Evolutionary conservation across 306 rosid genomes (phyloP), one percentile per base, ranked within the genome.

Genomic region (Prunus armeniaca): DNA sequence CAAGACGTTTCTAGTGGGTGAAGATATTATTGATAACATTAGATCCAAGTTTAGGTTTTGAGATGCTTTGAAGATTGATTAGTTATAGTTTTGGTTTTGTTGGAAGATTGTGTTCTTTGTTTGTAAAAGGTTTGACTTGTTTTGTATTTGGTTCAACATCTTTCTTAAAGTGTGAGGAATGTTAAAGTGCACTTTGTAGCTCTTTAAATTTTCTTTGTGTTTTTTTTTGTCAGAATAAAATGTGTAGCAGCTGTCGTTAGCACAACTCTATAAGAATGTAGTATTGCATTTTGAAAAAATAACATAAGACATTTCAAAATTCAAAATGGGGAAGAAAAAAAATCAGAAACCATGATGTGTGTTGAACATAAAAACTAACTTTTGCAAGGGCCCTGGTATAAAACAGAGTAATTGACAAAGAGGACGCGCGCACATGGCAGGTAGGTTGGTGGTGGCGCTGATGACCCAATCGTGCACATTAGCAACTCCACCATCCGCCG

Each of bases 381-480:
- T 50, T n/a, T 69, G 1, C 61, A 50, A 50, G 74, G 61, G 5
- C 58, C 58, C 18, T 18, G 18, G 7, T 9, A 17, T 11, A 20
- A 65, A 30, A 32, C 11, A 22, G 13, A 63, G 46, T 7, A 54
- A 14, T 55, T 27, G 22, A 58, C 50, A 17, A 70, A 66, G 63
- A 45, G 72, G 45, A 43, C 38, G 46, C 24, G 46, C 65, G 73
- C 61, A 57, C 67, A 57, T 43, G 69, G 25, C 57, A 72, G 25
- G 66, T 57, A 71, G 66, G 75, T 66, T 66, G 78, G 62, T 45
- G 80, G 80, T 12, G 60, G 78, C 57, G 74, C 68, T 72, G 52
- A 83, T 79, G 81, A 64, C 69, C 65, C 71, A 71, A 54, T 67
- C 58, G 69, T 49, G 67, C 51, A 6, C 57, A 9, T 24, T 60